Evolutionary conservation across 192 early-diverging fungal genomes (phyloP).

Genomic region (Coemansia sp.): DNA sequence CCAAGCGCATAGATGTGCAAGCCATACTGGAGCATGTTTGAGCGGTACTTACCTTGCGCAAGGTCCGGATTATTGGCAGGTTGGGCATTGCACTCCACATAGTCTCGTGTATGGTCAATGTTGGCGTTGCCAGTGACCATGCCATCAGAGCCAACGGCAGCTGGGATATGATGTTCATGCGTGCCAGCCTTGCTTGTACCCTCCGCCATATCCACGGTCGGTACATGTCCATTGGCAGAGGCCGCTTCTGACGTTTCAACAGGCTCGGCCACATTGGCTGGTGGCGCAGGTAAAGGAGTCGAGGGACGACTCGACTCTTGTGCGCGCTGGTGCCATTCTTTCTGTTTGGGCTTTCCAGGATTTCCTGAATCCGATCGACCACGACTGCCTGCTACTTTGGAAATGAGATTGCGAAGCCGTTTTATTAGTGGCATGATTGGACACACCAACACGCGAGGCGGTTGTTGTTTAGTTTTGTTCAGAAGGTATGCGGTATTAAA

Average conservation of each 20-base stretch:
- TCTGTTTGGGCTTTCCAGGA: slow-evolving; percentile 37
- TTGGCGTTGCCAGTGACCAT: not conserved
- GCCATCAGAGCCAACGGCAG: not conserved
- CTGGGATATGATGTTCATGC: not conserved
- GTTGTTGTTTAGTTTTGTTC: not conserved
- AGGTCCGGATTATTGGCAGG: not conserved
- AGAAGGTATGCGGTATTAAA: not conserved
- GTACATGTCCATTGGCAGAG: not conserved
- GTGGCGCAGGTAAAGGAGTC: slow-evolving; percentile 27
- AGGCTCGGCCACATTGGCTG: not conserved
- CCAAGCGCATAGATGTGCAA: not conserved
- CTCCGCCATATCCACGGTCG: not conserved
- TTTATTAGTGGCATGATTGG: slow-evolving; percentile 35
- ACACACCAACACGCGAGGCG: not conserved
- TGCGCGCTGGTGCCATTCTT: slow-evolving; percentile 42
- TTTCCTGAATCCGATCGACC: slow-evolving; percentile 41
- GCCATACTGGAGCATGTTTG: too few species aligned
- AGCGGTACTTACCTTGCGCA: not conserved
- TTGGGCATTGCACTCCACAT: not conserved
- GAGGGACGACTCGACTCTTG: slow-evolving; percentile 41
- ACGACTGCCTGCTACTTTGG: slow-evolving; percentile 49
- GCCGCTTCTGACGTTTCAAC: not conserved
- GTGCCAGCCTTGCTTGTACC: not conserved
- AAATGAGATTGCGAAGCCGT: slow-evolving; percentile 41
- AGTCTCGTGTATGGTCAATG: not conserved